These are phyloP conservation scores for Pseudocercospora macadamiae DNA, from an alignment of 2,329 filamentous ascomycete genomes.

Conservation along the genomic window DNA sequence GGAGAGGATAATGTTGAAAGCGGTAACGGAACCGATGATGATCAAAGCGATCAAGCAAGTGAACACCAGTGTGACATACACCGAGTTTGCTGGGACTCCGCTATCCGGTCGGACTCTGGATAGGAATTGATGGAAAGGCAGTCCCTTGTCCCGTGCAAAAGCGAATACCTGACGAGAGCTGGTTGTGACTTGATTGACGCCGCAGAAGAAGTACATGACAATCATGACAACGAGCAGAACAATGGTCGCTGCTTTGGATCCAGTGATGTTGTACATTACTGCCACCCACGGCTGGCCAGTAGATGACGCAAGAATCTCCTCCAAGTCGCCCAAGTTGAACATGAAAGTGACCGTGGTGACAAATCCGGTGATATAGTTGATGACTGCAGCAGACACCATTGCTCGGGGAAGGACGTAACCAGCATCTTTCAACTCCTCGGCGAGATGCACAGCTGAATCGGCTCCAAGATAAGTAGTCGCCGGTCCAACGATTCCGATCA, in stretches of 20 bases:
- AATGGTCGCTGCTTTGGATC: slow-evolving; percentile 31
- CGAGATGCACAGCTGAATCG: slow-evolving; percentile 44
- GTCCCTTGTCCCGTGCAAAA: slow-evolving; percentile 35
- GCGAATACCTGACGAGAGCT: slow-evolving; percentile 35
- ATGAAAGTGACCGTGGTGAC: slow-evolving; percentile 36
- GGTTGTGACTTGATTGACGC: slow-evolving; percentile 36
- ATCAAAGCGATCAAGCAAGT: slow-evolving; percentile 38
- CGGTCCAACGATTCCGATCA: slow-evolving; percentile 35
- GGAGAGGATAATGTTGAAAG: slow-evolving; percentile 48
- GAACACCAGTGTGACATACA: slow-evolving; percentile 32
- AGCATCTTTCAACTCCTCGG: slow-evolving; percentile 37
- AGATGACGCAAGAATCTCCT: slow-evolving; percentile 22
- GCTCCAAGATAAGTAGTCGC: slow-evolving; percentile 44
- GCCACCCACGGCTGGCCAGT: slow-evolving; percentile 33
- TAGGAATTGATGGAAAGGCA: slow-evolving; percentile 34
- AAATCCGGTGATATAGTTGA: slow-evolving; percentile 37
- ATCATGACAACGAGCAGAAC: slow-evolving; percentile 31
- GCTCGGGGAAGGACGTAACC: slow-evolving; percentile 34
- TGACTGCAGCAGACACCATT: slow-evolving; percentile 35
- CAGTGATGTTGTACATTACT: slow-evolving; percentile 31
- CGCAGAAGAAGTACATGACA: slow-evolving; percentile 33
- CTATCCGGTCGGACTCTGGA: slow-evolving; percentile 29
- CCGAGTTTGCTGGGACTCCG: slow-evolving; percentile 35
- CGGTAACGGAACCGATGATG: slow-evolving; percentile 44
- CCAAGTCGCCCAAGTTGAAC: slow-evolving; percentile 33